Percentiles rank a stretch among this genome's conserved stretches.
Evolutionary conservation across 2,329 filamentous ascomycete genomes (phyloP).

Genomic region (Penicillium palitans): DNA sequence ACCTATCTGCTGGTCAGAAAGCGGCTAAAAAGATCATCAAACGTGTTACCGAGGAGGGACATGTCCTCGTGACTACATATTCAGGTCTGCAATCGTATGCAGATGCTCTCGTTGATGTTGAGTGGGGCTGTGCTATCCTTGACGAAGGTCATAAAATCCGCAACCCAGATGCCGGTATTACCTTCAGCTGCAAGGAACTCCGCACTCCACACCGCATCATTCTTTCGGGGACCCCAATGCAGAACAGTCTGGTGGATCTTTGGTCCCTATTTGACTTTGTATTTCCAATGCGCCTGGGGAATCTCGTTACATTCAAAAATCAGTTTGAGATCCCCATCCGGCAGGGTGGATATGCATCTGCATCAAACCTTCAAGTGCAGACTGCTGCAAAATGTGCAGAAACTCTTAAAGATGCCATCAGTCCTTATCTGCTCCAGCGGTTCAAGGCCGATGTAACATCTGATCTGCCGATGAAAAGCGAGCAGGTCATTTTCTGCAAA

Average conservation of each 20-base stretch:
- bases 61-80: constrained; percentile 94
- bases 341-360: constrained; percentile 91
- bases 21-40: constrained; percentile 79
- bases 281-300: constrained; percentile 92
- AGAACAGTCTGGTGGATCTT: constrained; percentile 91
- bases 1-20: constrained; percentile 56
- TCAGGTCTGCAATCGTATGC: constrained; percentile 92
- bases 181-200: constrained; percentile 91
- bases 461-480: constrained; percentile 91
- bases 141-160: constrained; percentile 98
- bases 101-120: constrained; percentile 73
- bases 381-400: constrained; percentile 93
- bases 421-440: constrained; percentile 86
- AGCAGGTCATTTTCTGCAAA: constrained; percentile 95
- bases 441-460: constrained; percentile 92
- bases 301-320: constrained; percentile 82
- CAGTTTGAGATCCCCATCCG: constrained; percentile 94
- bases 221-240: constrained; percentile 93
- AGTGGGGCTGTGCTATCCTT: constrained; percentile 92
- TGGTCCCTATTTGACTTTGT: constrained; percentile 99
- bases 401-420: constrained; percentile 89
- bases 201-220: constrained; percentile 89
- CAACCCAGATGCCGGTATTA: constrained; percentile 93
- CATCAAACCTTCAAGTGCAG: constrained; percentile 89
- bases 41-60: constrained; percentile 77